Evolutionary conservation across 495 filamentous ascomycete genomes (phyloP), one percentile per base, ranked within the genome.

Genomic region (Lasiosphaeria ovina): DNA sequence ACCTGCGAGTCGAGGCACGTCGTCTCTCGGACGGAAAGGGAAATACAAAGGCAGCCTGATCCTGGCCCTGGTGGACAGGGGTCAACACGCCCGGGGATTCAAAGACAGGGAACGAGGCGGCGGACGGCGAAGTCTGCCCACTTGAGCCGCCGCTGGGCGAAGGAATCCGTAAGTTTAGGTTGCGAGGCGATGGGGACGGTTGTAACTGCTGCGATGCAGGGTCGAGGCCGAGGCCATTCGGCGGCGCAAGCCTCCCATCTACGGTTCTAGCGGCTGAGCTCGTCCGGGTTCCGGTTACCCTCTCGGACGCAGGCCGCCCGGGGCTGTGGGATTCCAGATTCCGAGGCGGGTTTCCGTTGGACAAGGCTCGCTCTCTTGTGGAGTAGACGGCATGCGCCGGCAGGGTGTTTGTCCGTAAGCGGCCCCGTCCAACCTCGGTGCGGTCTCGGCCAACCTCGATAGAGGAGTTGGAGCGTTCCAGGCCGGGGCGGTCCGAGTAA

Each of bases 401-500:
- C 33, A 55, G 38, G 0, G 69, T 66, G 17, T 56, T 38, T 8
- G 36, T 62, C 4, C 60, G 61, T 4, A 64, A 47, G 33, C 67
- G 66, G 34, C 60, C 64, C 2, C 58, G 59, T 6, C 52, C 14
- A 42, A 67, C 62, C 9, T 57, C 54, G 14, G 66, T 42, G 35
- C 67, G 66, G 34, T 58, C 62, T 3, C 58, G 59, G 8, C 54
- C n/a, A 42, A 67, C 62, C 11, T 57, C 54, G 14, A 59, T 35
- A 33, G 45, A 57, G 11, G 56, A 56, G 8, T 10, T 52, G n/a
- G 57, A 51, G 9, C 40, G 59, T 31, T 61, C 50, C 24, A 61
- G 58, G 34, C 10, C 33, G 31, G 59, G 61, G 49, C 76, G 81
- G 45, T 92, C 87, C 3, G 90, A 91, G 70, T 90, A 90, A 56